These are phyloP conservation scores for Eucalyptus albens DNA, from an alignment of 345 rosid genomes.

Conservation along the genomic window DNA sequence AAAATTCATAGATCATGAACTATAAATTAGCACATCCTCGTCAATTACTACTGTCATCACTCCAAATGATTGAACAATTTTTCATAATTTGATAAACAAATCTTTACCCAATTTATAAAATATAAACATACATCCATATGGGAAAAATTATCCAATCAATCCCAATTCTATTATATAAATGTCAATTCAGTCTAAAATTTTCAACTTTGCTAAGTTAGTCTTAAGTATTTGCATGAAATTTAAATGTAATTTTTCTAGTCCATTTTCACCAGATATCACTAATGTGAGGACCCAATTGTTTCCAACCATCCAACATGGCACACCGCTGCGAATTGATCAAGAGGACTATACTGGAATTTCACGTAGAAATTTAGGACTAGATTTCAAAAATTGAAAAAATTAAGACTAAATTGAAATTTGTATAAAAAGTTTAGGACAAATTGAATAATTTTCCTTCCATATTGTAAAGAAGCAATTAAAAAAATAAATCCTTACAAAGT, in stretches of 20 bases:
- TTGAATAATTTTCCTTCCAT: background rate
- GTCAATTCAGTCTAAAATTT: background rate
- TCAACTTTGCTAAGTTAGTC: background rate
- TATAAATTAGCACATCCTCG: background rate
- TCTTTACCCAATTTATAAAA: background rate
- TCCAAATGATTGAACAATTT: background rate
- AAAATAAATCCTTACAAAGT: background rate
- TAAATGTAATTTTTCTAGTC: accelerated
- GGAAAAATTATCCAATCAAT: background rate
- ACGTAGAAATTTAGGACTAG: background rate
- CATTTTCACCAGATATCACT: accelerated
- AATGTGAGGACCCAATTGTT: no score
- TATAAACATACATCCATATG: background rate
- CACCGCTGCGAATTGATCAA: accelerated
- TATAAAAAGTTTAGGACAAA: background rate
- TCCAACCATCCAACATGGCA: accelerated
- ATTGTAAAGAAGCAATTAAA: background rate
- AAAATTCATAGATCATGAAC: background rate
- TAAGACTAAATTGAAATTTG: background rate
- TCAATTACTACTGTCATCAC: background rate
- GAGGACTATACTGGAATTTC: accelerated
- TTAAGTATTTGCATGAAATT: background rate
- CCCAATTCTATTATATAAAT: accelerated
- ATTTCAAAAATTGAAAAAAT: background rate
- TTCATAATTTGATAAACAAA: background rate